Percentiles rank a stretch among this genome's conserved stretches.
Conservation (phyloP, 352 stramenopile species). For the Phytophthora rubi region DNA sequence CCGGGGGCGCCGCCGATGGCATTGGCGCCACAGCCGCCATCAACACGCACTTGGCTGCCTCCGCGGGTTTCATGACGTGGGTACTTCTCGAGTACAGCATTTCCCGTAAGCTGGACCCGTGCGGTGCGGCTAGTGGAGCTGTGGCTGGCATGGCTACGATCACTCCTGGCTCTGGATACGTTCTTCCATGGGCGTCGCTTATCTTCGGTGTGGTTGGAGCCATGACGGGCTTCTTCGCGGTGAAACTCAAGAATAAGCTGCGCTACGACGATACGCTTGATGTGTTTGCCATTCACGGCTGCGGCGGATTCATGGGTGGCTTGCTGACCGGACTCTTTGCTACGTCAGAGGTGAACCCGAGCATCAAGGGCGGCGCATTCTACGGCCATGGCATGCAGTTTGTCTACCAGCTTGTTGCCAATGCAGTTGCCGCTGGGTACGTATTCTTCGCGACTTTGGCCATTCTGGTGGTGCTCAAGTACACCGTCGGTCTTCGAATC, state of each 20-base stretch:
- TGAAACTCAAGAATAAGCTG: constrained; percentile 66
- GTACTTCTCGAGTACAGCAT: constrained; percentile 56
- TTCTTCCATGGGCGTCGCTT: constrained; percentile 62
- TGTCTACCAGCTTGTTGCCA: constrained; percentile 52
- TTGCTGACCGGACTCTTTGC: constrained; percentile 71
- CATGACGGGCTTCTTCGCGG: constrained; percentile 47
- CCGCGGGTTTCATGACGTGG: constrained; percentile 69
- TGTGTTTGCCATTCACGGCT: constrained; percentile 72
- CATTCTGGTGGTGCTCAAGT: constrained; percentile 70
- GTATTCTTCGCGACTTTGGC: constrained; percentile 63
- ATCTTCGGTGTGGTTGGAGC: constrained; percentile 71
- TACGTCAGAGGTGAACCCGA: constrained; percentile 50
- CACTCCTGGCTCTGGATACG: constrained; percentile 69
- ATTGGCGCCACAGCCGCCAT: constrained; percentile 66
- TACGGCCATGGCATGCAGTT: constrained; percentile 53
- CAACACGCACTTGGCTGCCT: constrained; percentile 71
- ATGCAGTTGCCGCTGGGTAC: constrained; percentile 56
- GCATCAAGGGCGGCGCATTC: constrained; percentile 51
- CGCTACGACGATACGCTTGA: constrained; percentile 81
- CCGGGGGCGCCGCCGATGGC: constrained; percentile 53
- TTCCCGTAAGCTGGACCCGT: constrained; percentile 59
- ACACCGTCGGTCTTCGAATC: constrained; percentile 67
- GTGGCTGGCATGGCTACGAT: constrained; percentile 69
- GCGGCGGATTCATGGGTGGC: constrained; percentile 59
- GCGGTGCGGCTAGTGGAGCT: constrained; percentile 58